A percentile compares a stretch with the other conserved stretches of the same genome.
These are phyloP conservation scores for Chytriomyces sp. DNA, from an alignment of 192 early-diverging fungal species.

Conservation along the genomic window DNA sequence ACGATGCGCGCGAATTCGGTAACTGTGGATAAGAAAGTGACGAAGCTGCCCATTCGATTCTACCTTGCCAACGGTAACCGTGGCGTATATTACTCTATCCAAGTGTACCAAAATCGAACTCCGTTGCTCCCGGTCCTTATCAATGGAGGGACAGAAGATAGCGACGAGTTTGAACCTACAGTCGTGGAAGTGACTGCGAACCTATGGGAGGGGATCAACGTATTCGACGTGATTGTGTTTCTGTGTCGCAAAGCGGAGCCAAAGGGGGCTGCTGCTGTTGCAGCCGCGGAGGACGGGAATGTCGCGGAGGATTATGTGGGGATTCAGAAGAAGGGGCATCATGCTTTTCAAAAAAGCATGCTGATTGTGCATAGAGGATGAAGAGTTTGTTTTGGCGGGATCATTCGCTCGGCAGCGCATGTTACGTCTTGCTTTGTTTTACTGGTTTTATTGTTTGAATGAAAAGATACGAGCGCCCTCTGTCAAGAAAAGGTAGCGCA, in stretches of 20 bases:
- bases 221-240: conserved; percentile 38
- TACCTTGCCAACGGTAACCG: conserved; percentile 31
- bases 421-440: not conserved
- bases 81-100: conserved; percentile 35
- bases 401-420: not conserved
- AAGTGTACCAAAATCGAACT: conserved; percentile 26
- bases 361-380: conserved; percentile 23
- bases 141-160: conserved; percentile 24
- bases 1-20: conserved; percentile 31
- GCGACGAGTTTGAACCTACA: conserved; percentile 17
- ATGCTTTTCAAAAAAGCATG: conserved; percentile 26
- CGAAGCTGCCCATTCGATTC: conserved; percentile 40
- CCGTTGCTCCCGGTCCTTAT: conserved; percentile 22
- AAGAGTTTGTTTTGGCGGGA: not conserved
- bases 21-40: conserved; percentile 17
- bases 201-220: conserved; percentile 42
- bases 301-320: conserved; percentile 17
- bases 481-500: not conserved
- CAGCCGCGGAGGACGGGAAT: not conserved
- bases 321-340: conserved; percentile 30
- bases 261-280: conserved; percentile 4
- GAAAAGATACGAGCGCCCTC: not conserved
- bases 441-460: not conserved
- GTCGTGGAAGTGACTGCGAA: conserved; percentile 39
- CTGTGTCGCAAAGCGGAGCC: conserved; percentile 21